Evolutionary conservation across 2,329 filamentous ascomycete genomes (phyloP).

Genomic region (Nannizzia gypsea): DNA sequence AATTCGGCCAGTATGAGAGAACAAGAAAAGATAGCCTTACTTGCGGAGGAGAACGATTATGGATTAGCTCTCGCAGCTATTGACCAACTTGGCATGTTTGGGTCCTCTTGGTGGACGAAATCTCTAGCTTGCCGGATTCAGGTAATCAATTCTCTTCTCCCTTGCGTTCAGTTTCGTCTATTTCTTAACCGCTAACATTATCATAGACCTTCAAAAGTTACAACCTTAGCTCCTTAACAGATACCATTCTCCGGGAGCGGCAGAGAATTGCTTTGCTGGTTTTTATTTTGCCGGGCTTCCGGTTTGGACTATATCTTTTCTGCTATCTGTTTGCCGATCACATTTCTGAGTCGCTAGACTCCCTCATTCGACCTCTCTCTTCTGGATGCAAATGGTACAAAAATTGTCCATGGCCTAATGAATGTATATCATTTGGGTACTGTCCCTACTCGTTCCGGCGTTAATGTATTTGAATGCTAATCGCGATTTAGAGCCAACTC

Average conservation of each 20-base stretch:
- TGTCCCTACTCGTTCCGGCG: slow-evolving; percentile 10
- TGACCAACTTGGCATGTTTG: slow-evolving; percentile 31
- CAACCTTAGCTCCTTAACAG: slow-evolving; percentile 25
- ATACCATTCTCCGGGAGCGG: slow-evolving; percentile 28
- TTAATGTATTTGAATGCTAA: slow-evolving; percentile 14
- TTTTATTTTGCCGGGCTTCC: slow-evolving; percentile 35
- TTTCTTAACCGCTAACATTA: neutral
- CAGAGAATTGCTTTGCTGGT: slow-evolving; percentile 21
- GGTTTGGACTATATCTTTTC: slow-evolving; percentile 28
- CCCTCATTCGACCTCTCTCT: slow-evolving; percentile 18
- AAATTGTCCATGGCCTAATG: slow-evolving; percentile 21
- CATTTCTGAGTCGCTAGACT: slow-evolving; percentile 26
- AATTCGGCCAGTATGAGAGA: slow-evolving; percentile 26
- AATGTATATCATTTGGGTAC: slow-evolving; percentile 22
- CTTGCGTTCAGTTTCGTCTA: neutral
- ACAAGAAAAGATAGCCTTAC: slow-evolving; percentile 27
- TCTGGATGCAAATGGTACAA: slow-evolving; percentile 19
- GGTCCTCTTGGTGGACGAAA: slow-evolving; percentile 33
- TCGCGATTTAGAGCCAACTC: slow-evolving; percentile 22
- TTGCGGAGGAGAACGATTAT: slow-evolving; percentile 34
- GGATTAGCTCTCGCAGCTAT: slow-evolving; percentile 31
- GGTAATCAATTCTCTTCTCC: slow-evolving; percentile 18
- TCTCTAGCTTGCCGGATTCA: slow-evolving; percentile 29
- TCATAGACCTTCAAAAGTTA: slow-evolving; percentile 30
- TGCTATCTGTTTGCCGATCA: slow-evolving; percentile 28